Base-by-base conservation (phyloP, 495 filamentous ascomycete genomes). In the Polyplosphaeria fusca region DNA sequence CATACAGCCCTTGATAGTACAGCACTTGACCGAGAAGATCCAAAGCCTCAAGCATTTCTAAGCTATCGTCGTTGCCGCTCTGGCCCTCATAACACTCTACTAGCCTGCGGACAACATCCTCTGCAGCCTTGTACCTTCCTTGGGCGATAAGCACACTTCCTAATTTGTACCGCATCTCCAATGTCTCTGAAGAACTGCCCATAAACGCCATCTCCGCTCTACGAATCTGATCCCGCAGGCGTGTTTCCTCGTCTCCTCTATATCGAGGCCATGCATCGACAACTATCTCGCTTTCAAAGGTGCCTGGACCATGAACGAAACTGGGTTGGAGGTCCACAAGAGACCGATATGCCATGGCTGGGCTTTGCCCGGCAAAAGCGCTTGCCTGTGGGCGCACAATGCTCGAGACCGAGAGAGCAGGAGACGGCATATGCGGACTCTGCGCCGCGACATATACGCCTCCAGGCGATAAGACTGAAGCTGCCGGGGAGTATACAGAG, bases 121-220 rank as follows among this genome's bases (percentile, higher is more conserved):
- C n/a, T n/a, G n/a, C n/a, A n/a, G n/a, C n/a, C n/a, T n/a, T n/a
- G 30, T 62, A 62, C 41, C 59, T 62, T 46, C 59, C 59, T 58
- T 62, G 59, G 13, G n/a, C 26, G 7, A 57, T 46, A 25, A 62
- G 53, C 39, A 62, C 46, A 1, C 28, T n/a, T 27, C 59, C 45
- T 37, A 62, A 52, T 40, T 52, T 27, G 25, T 2, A 57, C 25
- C 57, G 38, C 38, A 45, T 40, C 25, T 39, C 20, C 22, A 62
- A 40, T 19, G 52, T 52, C 44, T 52, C 19, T 39, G 59, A 41
- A 37, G 52, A 27, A 28, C 26, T 28, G 19, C 4, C 39, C 23
- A 46, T 26, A 27, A 45, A 40, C 27, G 32, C 4, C 9, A 14
- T 62, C 27, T 62, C 59, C 23, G 45, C 39, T 24, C 25, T 46